Evolutionary conservation across 768 basidiomycete genomes (phyloP), one percentile per base, ranked within the genome.

Genomic region (Filobasidium wieringae): DNA sequence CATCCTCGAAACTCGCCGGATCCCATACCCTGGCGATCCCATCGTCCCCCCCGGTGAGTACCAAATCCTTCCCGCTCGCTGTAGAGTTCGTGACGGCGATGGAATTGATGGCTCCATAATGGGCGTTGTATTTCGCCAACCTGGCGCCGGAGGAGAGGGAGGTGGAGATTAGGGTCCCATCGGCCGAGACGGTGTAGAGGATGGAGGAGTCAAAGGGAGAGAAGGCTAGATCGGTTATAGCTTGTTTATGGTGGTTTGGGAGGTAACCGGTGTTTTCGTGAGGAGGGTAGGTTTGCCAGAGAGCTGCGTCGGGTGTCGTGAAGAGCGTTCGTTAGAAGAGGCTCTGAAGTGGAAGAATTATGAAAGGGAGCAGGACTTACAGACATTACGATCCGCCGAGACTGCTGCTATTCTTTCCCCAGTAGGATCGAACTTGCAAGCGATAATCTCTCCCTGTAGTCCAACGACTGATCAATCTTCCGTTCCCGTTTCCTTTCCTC

Each of bases 331-430:
- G 41, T 43, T 9, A 19, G 41, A 11, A n/a, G 15, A 11, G 43
- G 14, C 14, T 6, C 22, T 14, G 5, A n/a, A 43, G 1, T 22
- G 33, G 22, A 19, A 14, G 26, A 51, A n/a, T 37, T 17, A 37
- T 14, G 29, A 31, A n/a, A 54, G 45, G 29, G 22, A 9, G 40
- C 2, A 12, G 41, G 24, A 82, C 88, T 73, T 66, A 88, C 91
- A 93, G 62, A 97, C 84, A 62, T 84, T 84, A 66, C 88, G 79
- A 75, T 99, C 93, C 1, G 86, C 80, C 14, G 88, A 91, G 69
- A 86, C 88, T 8, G 90, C 90, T 37, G 93, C 95, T 58, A 97
- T 83, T 64, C 87, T 88, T 72, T 92, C 85, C 4, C 95, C 95
- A 2, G 86, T 86, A 14, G 91, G 89, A 68, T 93, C 89, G 70